A percentile compares a stretch with the other conserved stretches of the same genome.
These are phyloP conservation scores for Arthrobotrys entomopaga DNA, from an alignment of 2,329 filamentous ascomycete species.

Conservation along the genomic window DNA sequence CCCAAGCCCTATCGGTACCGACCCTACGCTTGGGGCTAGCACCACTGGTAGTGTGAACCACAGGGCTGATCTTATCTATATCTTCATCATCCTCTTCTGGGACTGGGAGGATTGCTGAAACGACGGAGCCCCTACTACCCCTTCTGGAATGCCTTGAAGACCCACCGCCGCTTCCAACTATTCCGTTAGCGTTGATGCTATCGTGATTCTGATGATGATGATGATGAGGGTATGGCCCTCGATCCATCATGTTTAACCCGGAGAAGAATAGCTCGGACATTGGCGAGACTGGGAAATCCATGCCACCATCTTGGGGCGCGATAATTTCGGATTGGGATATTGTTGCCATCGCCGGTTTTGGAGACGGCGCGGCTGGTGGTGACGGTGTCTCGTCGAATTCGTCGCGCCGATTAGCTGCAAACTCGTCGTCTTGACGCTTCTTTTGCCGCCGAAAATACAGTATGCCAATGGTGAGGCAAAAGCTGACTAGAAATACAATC, in stretches of 20 bases:
- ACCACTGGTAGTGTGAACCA: not conserved
- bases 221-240: slow-evolving; percentile 6
- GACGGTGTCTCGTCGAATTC: slow-evolving; percentile 9
- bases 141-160: slow-evolving; percentile 27
- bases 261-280: slow-evolving; percentile 44
- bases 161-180: not conserved
- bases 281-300: slow-evolving; percentile 22
- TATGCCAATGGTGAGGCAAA: slow-evolving; percentile 1
- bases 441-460: slow-evolving; percentile 5
- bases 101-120: slow-evolving; percentile 32
- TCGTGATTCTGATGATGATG: not conserved
- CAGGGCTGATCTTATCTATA: slow-evolving; percentile 24
- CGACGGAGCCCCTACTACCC: slow-evolving; percentile 31
- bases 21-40: slow-evolving; percentile 2
- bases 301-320: not conserved
- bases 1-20: slow-evolving; percentile 29
- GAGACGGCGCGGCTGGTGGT: slow-evolving; percentile 14
- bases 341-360: slow-evolving; percentile 19
- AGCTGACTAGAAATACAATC: slow-evolving; percentile 1
- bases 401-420: not conserved
- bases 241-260: slow-evolving; percentile 35
- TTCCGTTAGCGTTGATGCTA: not conserved
- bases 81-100: slow-evolving; percentile 45
- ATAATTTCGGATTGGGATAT: slow-evolving; percentile 9
- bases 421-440: not conserved